Evolutionary conservation across 2,329 filamentous ascomycete genomes (phyloP).

Genomic region (Exserohilum rostratum): DNA sequence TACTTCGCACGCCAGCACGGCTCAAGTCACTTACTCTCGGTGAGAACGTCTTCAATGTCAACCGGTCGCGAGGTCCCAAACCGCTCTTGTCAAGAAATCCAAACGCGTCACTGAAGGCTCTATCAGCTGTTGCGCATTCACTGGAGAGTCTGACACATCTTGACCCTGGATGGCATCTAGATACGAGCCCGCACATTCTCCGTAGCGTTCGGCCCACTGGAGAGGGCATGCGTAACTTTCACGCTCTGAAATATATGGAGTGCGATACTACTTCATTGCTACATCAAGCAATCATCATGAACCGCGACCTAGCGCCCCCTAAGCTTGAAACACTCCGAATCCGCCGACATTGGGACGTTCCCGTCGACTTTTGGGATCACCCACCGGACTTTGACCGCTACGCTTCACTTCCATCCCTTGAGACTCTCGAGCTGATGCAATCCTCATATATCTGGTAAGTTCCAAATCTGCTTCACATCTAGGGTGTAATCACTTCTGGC

Average conservation of each 20-base stretch:
- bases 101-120: constrained; percentile 28
- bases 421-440: constrained; percentile 37
- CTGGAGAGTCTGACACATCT: constrained; percentile 37
- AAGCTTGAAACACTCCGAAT: constrained; percentile 37
- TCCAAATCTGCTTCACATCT: not conserved
- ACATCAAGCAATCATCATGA: constrained; percentile 34
- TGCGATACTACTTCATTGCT: constrained; percentile 42
- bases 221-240: constrained; percentile 40
- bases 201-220: constrained; percentile 25
- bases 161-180: constrained; percentile 31
- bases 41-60: constrained; percentile 42
- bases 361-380: constrained; percentile 36
- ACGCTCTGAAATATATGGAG: constrained; percentile 34
- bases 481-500: not conserved
- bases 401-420: constrained; percentile 31
- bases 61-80: constrained; percentile 10
- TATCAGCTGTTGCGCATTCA: constrained; percentile 39
- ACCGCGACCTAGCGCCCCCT: constrained; percentile 35
- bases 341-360: constrained; percentile 27
- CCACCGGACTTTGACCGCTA: constrained; percentile 35
- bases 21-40: constrained; percentile 43
- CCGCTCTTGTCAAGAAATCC: constrained; percentile 26
- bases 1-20: constrained; percentile 36
- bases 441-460: constrained; percentile 19
- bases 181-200: constrained; percentile 19